These are phyloP conservation scores for Solanum hybrid DNA, from an alignment of 305 asterid genomes.

Conservation along the genomic window DNA sequence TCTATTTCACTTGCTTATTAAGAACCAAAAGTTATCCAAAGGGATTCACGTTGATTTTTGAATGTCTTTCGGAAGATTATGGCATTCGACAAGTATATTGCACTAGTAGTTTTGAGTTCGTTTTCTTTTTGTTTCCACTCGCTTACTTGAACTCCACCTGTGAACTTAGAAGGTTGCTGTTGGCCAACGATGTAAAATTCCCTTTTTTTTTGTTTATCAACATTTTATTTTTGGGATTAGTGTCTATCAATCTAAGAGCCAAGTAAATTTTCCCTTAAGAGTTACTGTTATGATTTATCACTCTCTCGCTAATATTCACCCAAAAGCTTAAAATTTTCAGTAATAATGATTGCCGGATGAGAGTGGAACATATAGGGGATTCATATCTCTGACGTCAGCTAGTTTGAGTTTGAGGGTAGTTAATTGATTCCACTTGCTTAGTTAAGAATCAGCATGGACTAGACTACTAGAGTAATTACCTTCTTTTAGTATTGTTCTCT, in stretches of 20 bases:
- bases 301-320: background rate
- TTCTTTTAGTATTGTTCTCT: background rate
- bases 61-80: background rate
- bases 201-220: background rate
- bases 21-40: background rate
- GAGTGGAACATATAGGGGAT: background rate
- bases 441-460: background rate
- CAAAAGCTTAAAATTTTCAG: background rate
- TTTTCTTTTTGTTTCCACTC: background rate
- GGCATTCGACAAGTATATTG: background rate
- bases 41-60: background rate
- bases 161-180: background rate
- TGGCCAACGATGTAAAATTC: background rate
- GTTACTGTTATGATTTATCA: background rate
- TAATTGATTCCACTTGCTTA: background rate
- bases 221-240: background rate
- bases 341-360: background rate
- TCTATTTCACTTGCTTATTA: background rate
- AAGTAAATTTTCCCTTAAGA: background rate
- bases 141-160: background rate
- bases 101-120: background rate
- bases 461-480: background rate
- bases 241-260: background rate
- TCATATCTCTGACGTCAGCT: background rate
- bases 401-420: background rate